phyloP scores from a whole-genome alignment of 768 basidiomycete genomes.

The Coprinopsis cinerea region DNA sequence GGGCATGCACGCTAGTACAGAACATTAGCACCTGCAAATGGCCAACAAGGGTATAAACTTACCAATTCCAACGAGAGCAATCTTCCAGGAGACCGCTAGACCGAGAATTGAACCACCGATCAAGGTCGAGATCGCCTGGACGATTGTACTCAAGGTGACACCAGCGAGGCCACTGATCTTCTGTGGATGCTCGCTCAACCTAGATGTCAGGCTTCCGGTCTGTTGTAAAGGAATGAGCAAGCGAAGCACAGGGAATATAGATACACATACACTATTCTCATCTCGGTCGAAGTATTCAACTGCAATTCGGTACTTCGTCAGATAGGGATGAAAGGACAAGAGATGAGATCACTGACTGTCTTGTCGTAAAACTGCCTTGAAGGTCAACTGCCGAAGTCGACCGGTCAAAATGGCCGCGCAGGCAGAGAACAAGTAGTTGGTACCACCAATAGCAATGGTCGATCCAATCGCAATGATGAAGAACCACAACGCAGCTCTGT shows the following conservation, averaged over 20 bases:
- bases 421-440: conserved; percentile 56
- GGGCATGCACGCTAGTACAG: conserved; percentile 67
- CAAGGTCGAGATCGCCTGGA: conserved; percentile 60
- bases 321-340: background rate
- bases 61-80: conserved; percentile 68
- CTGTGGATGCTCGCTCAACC: conserved; percentile 69
- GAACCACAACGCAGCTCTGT: conserved; percentile 60
- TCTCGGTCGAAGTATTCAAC: conserved; percentile 78
- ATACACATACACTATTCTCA: conserved; percentile 48
- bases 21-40: no score
- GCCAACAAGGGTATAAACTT: no score
- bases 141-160: conserved; percentile 70
- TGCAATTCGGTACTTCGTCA: conserved; percentile 19
- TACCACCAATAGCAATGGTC: conserved; percentile 43
- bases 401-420: conserved; percentile 59
- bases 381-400: conserved; percentile 56
- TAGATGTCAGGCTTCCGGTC: conserved; percentile 68
- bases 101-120: conserved; percentile 63
- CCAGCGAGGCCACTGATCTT: conserved; percentile 77
- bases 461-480: conserved; percentile 66
- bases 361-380: conserved; percentile 71
- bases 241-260: conserved; percentile 3
- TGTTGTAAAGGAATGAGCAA: conserved; percentile 15
- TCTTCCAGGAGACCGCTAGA: conserved; percentile 57
- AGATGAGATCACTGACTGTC: conserved; percentile 47